Evolutionary conservation across 2,329 filamentous ascomycete species (phyloP).

Genomic region (Penicillium freii): DNA sequence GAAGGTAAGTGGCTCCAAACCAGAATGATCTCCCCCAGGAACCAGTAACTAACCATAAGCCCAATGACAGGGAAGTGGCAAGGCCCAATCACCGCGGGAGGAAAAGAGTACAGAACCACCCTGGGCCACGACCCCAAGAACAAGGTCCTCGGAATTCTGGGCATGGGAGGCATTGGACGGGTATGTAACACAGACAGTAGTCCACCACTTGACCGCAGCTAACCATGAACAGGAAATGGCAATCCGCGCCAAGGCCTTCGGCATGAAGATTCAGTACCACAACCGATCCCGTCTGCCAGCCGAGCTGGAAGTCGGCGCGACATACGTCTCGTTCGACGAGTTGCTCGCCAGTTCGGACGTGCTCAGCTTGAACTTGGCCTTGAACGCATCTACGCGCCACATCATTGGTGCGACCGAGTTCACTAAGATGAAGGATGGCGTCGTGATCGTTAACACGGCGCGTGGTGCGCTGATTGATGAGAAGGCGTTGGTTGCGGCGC

Average conservation of each 20-base stretch:
- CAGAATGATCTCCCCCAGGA: too few relatives aligned
- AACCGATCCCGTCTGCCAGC: slow-evolving; percentile 44
- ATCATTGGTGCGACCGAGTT: slow-evolving; percentile 49
- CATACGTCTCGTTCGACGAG: slow-evolving; percentile 48
- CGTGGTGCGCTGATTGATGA: slow-evolving; percentile 48
- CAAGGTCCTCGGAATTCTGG: slow-evolving; percentile 48
- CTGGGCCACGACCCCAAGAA: slow-evolving; percentile 47
- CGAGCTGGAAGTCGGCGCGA: slow-evolving; percentile 43
- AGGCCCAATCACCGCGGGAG: slow-evolving; percentile 28
- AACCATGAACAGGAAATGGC: slow-evolving; percentile 43
- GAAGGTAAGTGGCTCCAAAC: slow-evolving; percentile 31
- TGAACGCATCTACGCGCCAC: slow-evolving; percentile 47
- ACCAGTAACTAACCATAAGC: neutral
- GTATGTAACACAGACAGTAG: slow-evolving; percentile 29
- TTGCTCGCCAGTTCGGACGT: slow-evolving; percentile 47
- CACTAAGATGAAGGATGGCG: slow-evolving; percentile 46
- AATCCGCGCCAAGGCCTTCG: slow-evolving; percentile 45
- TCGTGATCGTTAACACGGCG: slow-evolving; percentile 47
- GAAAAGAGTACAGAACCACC: slow-evolving; percentile 20
- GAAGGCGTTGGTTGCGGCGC: slow-evolving; percentile 46
- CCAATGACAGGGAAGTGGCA: slow-evolving; percentile 38
- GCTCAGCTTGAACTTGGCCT: slow-evolving; percentile 47
- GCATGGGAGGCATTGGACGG: slow-evolving; percentile 50
- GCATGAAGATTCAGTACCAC: slow-evolving; percentile 50
- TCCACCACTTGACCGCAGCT: neutral